phyloP scores from a whole-genome alignment of 116 monocot genomes.

The Cymodocea nodosa region DNA sequence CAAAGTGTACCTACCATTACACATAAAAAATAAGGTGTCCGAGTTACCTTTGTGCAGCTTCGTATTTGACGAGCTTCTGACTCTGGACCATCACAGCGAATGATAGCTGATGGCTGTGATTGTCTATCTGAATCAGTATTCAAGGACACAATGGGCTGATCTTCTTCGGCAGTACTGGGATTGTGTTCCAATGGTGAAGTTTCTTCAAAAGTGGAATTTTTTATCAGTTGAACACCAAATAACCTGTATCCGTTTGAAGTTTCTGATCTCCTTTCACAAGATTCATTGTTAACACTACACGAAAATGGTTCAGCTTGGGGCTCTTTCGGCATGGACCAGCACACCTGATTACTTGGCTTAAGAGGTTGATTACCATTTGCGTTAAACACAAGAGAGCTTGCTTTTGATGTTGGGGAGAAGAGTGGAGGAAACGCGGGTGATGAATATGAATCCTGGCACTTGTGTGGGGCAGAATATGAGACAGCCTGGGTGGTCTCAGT shows the following conservation, averaged over 20 bases:
- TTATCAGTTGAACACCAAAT: conserved; percentile 64
- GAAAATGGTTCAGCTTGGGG: conserved; percentile 19
- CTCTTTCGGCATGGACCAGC: conserved; percentile 18
- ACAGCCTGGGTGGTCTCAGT: conserved; percentile 23
- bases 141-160: conserved; percentile 12
- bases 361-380: conserved; percentile 16
- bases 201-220: conserved; percentile 23
- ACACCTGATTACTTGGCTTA: conserved; percentile 10
- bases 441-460: conserved; percentile 18
- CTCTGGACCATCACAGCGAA: conserved; percentile 41
- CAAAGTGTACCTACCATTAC: neutral
- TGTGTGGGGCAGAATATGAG: conserved; percentile 32
- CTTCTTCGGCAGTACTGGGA: conserved; percentile 10
- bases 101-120: conserved; percentile 40
- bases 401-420: conserved; percentile 25
- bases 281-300: conserved; percentile 20
- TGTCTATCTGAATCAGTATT: conserved; percentile 42
- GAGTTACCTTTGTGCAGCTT: conserved; percentile 73
- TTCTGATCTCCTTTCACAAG: conserved; percentile 31
- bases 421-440: conserved; percentile 11
- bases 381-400: conserved; percentile 14
- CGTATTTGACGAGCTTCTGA: conserved; percentile 40
- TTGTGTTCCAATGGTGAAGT: conserved; percentile 13
- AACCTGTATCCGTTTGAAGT: conserved; percentile 39
- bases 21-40: neutral